Evolutionary conservation across 169 alveolate species (phyloP).

Genomic region (Blepharisma undulans): DNA sequence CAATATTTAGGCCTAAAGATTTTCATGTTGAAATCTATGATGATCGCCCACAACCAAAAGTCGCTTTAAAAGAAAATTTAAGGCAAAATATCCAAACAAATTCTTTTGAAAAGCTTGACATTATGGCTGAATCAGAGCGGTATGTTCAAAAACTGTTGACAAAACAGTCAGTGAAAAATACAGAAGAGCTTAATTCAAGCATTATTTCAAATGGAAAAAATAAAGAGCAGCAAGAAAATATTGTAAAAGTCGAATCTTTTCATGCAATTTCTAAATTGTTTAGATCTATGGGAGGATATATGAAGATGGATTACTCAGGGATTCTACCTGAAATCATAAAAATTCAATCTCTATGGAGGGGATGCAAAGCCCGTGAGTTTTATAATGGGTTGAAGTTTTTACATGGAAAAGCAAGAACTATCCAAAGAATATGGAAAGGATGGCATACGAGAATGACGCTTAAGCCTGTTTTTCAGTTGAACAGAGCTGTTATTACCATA

Average conservation of each 20-base stretch:
- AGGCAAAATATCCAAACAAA: background rate
- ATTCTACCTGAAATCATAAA: background rate
- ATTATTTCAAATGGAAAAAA: background rate
- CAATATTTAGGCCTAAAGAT: background rate
- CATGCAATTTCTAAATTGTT: background rate
- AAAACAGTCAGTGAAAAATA: background rate
- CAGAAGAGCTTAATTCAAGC: background rate
- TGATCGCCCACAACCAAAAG: background rate
- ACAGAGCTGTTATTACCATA: background rate
- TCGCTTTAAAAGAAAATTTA: background rate
- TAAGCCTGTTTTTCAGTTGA: background rate
- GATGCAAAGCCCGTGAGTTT: background rate
- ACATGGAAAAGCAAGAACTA: constrained; percentile 4
- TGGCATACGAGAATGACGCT: background rate
- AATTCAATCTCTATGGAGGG: background rate
- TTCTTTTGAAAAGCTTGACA: background rate
- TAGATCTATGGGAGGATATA: background rate
- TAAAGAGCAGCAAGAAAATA: background rate
- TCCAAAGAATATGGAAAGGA: constrained; percentile 28
- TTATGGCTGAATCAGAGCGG: background rate
- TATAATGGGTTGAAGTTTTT: background rate
- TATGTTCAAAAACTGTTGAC: background rate
- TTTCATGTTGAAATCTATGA: background rate
- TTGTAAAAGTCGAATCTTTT: background rate
- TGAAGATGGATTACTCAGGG: constrained; percentile 6